phyloP scores from a whole-genome alignment of 2,329 filamentous ascomycete genomes.

The Arthrobotrys sinensis region DNA sequence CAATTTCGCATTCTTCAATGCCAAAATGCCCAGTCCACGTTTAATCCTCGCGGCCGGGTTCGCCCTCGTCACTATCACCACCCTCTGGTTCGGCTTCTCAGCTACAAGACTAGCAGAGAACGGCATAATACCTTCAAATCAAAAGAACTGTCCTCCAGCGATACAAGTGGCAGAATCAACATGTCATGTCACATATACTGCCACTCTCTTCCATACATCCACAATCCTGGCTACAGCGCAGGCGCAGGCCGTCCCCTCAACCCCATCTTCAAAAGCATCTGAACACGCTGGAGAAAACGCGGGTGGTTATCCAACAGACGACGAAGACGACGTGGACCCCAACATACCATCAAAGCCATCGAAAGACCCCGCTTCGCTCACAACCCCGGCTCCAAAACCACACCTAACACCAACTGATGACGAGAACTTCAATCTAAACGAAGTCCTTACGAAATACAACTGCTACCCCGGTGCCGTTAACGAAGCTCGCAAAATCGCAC shows the following conservation, averaged over 20 bases:
- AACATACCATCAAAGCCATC: slow-evolving; percentile 16
- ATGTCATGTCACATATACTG: slow-evolving; percentile 38
- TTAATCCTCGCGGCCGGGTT: slow-evolving; percentile 53
- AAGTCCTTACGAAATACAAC: slow-evolving; percentile 54
- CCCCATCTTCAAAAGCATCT: slow-evolving; percentile 15
- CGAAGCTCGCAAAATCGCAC: slow-evolving; percentile 44
- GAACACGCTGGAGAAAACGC: background rate
- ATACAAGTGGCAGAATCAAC: slow-evolving; percentile 43
- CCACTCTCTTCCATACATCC: slow-evolving; percentile 46
- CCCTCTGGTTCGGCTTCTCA: slow-evolving; percentile 58
- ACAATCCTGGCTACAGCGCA: slow-evolving; percentile 21
- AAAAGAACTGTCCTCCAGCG: slow-evolving; percentile 29
- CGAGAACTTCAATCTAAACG: slow-evolving; percentile 48
- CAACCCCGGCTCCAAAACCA: slow-evolving; percentile 29
- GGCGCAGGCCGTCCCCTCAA: slow-evolving; percentile 3
- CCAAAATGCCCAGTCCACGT: slow-evolving; percentile 48
- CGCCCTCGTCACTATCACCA: slow-evolving; percentile 48
- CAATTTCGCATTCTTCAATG: background rate
- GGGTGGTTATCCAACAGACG: background rate
- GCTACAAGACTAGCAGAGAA: slow-evolving; percentile 34
- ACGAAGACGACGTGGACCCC: slow-evolving; percentile 14
- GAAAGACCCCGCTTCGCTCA: slow-evolving; percentile 12
- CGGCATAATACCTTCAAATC: slow-evolving; percentile 20
- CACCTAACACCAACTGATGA: slow-evolving; percentile 37
- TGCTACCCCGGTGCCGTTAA: slow-evolving; percentile 42